These are phyloP conservation scores for Hyphodiscus sp. DNA, from an alignment of 2,329 filamentous ascomycete species.

Conservation along the genomic window DNA sequence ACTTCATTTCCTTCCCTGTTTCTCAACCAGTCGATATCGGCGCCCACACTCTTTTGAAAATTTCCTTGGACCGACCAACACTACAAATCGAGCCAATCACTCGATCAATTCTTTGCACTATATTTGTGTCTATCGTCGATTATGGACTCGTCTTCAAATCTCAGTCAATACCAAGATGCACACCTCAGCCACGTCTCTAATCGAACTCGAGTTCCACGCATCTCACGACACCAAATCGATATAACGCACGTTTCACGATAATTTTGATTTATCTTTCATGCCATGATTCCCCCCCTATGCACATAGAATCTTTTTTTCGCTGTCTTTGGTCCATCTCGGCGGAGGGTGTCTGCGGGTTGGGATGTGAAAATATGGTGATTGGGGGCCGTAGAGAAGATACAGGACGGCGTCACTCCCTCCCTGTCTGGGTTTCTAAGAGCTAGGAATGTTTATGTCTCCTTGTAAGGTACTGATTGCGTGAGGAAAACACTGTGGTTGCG, in stretches of 20 bases:
- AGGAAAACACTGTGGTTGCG: neutral
- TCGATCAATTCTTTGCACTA: conserved; percentile 26
- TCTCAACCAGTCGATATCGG: conserved; percentile 18
- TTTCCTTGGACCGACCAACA: conserved; percentile 21
- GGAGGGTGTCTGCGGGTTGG: neutral
- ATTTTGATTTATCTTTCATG: conserved; percentile 2
- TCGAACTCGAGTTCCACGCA: neutral
- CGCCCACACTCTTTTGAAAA: conserved; percentile 28
- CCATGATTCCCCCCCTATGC: conserved; percentile 18
- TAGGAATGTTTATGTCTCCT: neutral
- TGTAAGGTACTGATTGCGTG: neutral
- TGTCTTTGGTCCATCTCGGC: neutral
- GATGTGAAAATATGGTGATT: neutral
- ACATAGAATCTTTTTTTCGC: conserved; percentile 18
- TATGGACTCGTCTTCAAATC: neutral
- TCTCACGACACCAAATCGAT: neutral
- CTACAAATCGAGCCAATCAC: conserved; percentile 21
- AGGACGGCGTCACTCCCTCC: conserved; percentile 12
- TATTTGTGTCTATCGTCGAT: conserved; percentile 2
- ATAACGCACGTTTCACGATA: neutral
- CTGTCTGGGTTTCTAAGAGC: neutral
- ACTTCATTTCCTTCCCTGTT: conserved; percentile 21
- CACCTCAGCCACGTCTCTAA: neutral
- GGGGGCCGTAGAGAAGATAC: neutral
- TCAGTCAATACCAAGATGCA: neutral